These are phyloP conservation scores for Chaetomiaceae sp. DNA, from an alignment of 2,329 filamentous ascomycete species.

Conservation along the genomic window DNA sequence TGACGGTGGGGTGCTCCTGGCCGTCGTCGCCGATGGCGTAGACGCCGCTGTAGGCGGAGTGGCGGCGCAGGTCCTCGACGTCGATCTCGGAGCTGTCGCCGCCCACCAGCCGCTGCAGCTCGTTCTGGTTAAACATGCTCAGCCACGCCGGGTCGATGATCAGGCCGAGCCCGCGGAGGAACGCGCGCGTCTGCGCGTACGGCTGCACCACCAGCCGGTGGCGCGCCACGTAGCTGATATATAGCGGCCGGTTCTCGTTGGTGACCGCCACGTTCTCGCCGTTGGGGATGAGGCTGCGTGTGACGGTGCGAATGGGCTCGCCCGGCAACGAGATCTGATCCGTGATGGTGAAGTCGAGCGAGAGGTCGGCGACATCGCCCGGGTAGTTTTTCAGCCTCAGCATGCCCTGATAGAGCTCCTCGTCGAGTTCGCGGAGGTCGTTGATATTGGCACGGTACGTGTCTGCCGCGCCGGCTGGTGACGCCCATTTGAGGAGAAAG, in stretches of 20 bases:
- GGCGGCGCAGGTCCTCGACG: constrained; percentile 72
- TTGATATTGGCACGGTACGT: constrained; percentile 89
- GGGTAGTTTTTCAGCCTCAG: constrained; percentile 75
- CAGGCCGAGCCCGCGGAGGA: constrained; percentile 74
- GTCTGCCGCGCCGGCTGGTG: constrained; percentile 55
- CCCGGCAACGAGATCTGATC: constrained; percentile 53
- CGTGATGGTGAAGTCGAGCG: constrained; percentile 82
- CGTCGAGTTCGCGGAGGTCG: constrained; percentile 86
- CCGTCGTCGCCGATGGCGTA: constrained; percentile 88
- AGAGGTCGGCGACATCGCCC: constrained; percentile 73
- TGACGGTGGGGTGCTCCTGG: constrained; percentile 75
- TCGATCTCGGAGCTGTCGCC: constrained; percentile 83
- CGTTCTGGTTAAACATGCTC: constrained; percentile 96
- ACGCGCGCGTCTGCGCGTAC: constrained; percentile 74
- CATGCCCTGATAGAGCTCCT: constrained; percentile 83
- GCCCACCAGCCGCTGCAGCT: constrained; percentile 87
- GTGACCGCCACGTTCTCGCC: constrained; percentile 76
- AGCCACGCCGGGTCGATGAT: constrained; percentile 93
- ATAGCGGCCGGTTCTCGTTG: constrained; percentile 87
- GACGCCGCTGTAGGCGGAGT: constrained; percentile 82
- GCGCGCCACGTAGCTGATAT: constrained; percentile 84
- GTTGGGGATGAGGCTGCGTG: constrained; percentile 67
- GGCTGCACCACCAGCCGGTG: constrained; percentile 81
- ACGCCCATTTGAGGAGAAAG: constrained; percentile 86
- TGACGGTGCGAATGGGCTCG: constrained; percentile 54